These are phyloP conservation scores for Aspergillus novofumigatus DNA, from an alignment of 2,329 filamentous ascomycete genomes.

Conservation along the genomic window DNA sequence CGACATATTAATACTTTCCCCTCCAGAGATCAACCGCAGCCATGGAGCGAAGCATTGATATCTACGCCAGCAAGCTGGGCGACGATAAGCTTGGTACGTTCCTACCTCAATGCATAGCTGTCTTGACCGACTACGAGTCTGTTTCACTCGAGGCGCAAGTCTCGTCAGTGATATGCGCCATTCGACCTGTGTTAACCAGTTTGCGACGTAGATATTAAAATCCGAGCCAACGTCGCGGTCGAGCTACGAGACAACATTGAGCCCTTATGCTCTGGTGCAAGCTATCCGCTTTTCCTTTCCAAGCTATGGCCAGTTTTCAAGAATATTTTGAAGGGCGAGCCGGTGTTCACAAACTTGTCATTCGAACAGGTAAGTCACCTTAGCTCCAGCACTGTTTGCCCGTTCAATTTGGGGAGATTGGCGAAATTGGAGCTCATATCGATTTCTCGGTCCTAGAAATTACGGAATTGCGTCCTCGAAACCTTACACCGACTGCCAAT, in stretches of 20 bases:
- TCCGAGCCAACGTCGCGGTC: constrained; percentile 75
- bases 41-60: constrained; percentile 47
- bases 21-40: constrained; percentile 21
- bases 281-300: constrained; percentile 77
- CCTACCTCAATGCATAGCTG: background rate
- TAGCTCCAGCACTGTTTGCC: background rate
- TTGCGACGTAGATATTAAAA: constrained; percentile 63
- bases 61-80: constrained; percentile 46
- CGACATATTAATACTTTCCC: constrained; percentile 16
- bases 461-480: constrained; percentile 90
- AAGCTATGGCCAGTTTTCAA: constrained; percentile 88
- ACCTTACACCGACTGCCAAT: constrained; percentile 83
- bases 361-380: constrained; percentile 69
- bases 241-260: constrained; percentile 90
- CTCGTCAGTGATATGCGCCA: constrained; percentile 5
- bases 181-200: constrained; percentile 1
- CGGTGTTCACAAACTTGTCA: constrained; percentile 86
- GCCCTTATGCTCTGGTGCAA: constrained; percentile 68
- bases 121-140: background rate
- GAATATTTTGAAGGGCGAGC: constrained; percentile 75
- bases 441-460: constrained; percentile 53
- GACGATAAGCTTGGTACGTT: constrained; percentile 47
- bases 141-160: background rate
- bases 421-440: background rate
- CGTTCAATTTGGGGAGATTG: background rate